A percentile compares a stretch with the other conserved stretches of the same genome.
phyloP scores from a whole-genome alignment of 2,329 filamentous ascomycete species.

The Aspergillus hiratsukae region DNA sequence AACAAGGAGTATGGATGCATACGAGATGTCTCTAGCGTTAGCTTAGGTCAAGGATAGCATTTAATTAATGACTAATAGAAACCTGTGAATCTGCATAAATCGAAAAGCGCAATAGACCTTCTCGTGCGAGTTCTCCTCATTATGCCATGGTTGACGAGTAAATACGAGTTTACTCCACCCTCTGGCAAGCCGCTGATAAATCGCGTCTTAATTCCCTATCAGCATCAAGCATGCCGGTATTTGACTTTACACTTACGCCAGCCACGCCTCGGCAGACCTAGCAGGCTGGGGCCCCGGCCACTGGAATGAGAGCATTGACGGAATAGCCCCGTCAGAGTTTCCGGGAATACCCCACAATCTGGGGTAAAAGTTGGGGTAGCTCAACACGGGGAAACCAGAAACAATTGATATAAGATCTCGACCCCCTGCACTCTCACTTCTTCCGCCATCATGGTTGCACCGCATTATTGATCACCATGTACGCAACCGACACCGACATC shows the following conservation, averaged over 20 bases:
- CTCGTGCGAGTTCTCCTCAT: too few relatives aligned
- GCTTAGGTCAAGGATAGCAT: background rate
- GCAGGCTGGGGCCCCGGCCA: background rate
- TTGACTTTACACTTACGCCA: background rate
- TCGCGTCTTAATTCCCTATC: background rate
- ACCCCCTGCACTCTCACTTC: background rate
- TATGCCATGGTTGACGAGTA: background rate
- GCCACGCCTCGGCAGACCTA: background rate
- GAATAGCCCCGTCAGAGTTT: background rate
- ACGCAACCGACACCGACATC: background rate
- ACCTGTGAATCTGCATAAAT: background rate
- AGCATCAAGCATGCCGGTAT: background rate
- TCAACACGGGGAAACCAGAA: background rate
- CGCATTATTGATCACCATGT: background rate
- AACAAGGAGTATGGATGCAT: background rate
- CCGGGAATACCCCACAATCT: background rate
- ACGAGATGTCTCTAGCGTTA: background rate
- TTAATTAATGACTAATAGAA: background rate
- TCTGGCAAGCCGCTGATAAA: background rate
- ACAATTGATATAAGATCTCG: background rate
- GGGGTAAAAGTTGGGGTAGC: background rate
- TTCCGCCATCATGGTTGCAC: background rate
- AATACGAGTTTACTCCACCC: background rate
- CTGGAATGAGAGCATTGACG: background rate
- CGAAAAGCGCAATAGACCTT: too few relatives aligned